Base-by-base conservation (phyloP, 495 filamentous ascomycete species). In the Beverwykella pulmonaria region DNA sequence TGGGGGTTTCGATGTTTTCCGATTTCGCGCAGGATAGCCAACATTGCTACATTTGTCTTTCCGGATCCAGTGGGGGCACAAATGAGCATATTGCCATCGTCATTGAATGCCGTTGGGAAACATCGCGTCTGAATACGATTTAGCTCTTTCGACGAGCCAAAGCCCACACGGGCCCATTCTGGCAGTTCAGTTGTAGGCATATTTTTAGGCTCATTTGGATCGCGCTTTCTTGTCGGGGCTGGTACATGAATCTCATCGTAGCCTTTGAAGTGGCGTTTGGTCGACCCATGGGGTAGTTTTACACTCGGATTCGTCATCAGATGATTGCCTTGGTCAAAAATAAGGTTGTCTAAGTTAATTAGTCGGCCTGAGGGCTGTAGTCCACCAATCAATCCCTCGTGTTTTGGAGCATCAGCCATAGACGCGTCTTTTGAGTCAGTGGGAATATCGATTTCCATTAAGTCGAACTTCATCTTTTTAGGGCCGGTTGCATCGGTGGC, bases 31-130 rank as follows among this genome's bases (percentile, higher is more conserved):
- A 98, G 84, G 59, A 99, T 96, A 6, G 92, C 86, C 41, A 99
- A 84, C 95, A 99, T 97, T 27, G 93, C 94, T 64, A 99, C 94
- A 73, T 99, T 99, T 12, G 94, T 99, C 79, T 99, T 99, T 72
- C 94, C 94, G 72, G 92, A 96, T 60, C 94, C 94, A 19, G 94
- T 99, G 0, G 94, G 94, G 4, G 94, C 94, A 78, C 94, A 99
- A 70, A 99, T 88, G 19, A 99, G 88, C 88, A 98, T 90, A 75
- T 99, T 99, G 1, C 91, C 92, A 79, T 99, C 94, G 63, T 96
- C 90, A 52, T 91, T 84, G 74, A 99, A 99, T 0, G 94, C 94
- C 1, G 88, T 83, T 1, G 92, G 91, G 72, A 85, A 99, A 73
- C 93, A 97, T 76, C 86, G 90, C 9, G 93, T 93, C 75, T 99